Percentiles rank a stretch among this genome's conserved stretches.
phyloP scores from a whole-genome alignment of 768 basidiomycete species.

The Amanita pseudoporphyria region DNA sequence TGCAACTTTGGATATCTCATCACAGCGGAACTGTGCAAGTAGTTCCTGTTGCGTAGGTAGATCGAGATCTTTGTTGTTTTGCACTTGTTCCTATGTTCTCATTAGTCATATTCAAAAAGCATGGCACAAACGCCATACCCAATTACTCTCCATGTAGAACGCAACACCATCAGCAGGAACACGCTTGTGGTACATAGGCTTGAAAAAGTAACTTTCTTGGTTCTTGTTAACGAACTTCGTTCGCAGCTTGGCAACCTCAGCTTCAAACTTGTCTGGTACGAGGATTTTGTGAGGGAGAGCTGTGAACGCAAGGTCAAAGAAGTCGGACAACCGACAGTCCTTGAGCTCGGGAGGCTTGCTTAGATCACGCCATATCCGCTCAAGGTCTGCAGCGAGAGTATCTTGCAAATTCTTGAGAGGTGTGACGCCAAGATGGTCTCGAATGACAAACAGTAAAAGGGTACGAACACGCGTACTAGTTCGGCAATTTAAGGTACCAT shows the following conservation, averaged over 20 bases:
- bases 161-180: constrained; percentile 97
- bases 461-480: constrained; percentile 64
- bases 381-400: constrained; percentile 82
- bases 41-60: constrained; percentile 97
- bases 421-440: constrained; percentile 90
- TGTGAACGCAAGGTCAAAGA: constrained; percentile 93
- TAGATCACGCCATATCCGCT: constrained; percentile 85
- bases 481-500: constrained; percentile 1
- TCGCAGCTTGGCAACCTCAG: constrained; percentile 60
- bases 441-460: constrained; percentile 97
- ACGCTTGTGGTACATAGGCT: constrained; percentile 88
- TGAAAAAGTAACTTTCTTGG: constrained; percentile 72
- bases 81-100: constrained; percentile 80
- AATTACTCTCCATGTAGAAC: constrained; percentile 96
- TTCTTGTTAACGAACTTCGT: constrained; percentile 69
- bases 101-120: background rate
- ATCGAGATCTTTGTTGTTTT: constrained; percentile 94
- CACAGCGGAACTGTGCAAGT: constrained; percentile 96
- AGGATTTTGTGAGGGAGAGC: constrained; percentile 93
- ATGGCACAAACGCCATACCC: constrained; percentile 52
- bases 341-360: constrained; percentile 84
- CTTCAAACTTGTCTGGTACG: constrained; percentile 83
- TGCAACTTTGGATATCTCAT: constrained; percentile 84
- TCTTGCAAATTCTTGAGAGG: constrained; percentile 83
- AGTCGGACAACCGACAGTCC: constrained; percentile 70